Evolutionary conservation across 164 flowering plant species (phyloP).

Genomic region (Magnolia changhungtana): DNA sequence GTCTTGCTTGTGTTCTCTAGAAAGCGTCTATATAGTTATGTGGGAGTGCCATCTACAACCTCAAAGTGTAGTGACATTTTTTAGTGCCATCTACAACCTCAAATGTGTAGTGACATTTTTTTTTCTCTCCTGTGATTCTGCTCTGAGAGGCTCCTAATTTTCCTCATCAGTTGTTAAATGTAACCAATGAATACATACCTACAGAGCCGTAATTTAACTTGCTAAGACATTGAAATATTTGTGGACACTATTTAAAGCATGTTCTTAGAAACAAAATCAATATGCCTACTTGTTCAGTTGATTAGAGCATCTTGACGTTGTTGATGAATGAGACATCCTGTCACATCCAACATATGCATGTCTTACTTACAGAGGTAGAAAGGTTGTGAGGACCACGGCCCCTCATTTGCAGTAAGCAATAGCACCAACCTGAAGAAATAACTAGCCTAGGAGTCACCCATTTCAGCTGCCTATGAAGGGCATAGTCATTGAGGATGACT

Average conservation of each 20-base stretch:
- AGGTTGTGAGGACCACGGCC: too few relatives aligned
- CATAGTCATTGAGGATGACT: too few relatives aligned
- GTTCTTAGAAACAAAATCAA: not conserved
- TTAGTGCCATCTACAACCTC: not conserved
- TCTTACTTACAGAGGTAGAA: too few relatives aligned
- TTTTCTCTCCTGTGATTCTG: not conserved
- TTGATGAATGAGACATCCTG: not conserved
- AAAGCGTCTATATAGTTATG: not conserved
- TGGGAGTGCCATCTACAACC: not conserved
- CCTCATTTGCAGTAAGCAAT: too few relatives aligned
- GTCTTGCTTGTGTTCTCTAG: too few relatives aligned
- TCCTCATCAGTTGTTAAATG: not conserved
- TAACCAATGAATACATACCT: not conserved
- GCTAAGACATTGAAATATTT: not conserved
- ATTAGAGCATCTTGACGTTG: not conserved
- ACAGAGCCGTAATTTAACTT: not conserved
- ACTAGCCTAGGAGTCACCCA: too few relatives aligned
- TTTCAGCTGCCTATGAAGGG: too few relatives aligned
- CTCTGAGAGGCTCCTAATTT: not conserved
- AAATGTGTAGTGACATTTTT: not conserved
- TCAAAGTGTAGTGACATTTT: not conserved
- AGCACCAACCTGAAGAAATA: too few relatives aligned
- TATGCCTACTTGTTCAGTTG: not conserved
- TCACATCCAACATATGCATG: too few relatives aligned
- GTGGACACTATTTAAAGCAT: not conserved